Percentiles rank a stretch among this genome's conserved stretches.
Conservation (phyloP, 2,329 filamentous ascomycete species). For the Fusarium euwallaceae region DNA sequence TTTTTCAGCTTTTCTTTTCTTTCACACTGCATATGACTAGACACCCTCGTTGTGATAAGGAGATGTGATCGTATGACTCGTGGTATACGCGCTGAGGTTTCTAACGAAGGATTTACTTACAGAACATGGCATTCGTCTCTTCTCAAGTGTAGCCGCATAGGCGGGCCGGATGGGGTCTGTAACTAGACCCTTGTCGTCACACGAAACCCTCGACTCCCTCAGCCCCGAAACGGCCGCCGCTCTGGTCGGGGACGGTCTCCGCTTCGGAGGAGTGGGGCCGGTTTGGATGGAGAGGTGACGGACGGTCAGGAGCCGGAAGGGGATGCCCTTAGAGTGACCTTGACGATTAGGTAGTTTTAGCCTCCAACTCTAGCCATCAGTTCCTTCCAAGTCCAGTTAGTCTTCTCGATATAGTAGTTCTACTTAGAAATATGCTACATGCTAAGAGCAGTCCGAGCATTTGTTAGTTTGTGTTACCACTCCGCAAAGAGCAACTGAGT, state of each 20-base stretch:
- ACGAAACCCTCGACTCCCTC: not conserved
- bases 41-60: not conserved
- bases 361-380: not conserved
- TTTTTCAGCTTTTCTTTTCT: not conserved
- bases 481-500: not conserved
- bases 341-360: not conserved
- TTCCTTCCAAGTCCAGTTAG: not conserved
- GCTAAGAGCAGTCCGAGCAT: not conserved
- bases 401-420: not conserved
- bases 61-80: not conserved
- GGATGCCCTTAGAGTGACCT: not conserved
- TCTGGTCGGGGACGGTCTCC: slow-evolving; percentile 6
- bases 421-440: not conserved
- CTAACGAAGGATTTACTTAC: not conserved
- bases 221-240: not conserved
- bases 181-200: not conserved
- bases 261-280: slow-evolving; percentile 34
- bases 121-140: not conserved
- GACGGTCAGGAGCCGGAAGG: slow-evolving; percentile 1
- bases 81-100: not conserved
- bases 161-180: not conserved
- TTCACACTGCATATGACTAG: not conserved
- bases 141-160: not conserved
- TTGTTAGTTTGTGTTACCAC: not conserved
- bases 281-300: not conserved